These are phyloP conservation scores for Zygnema cylindricum DNA, from an alignment of 139 green algal species.

Conservation along the genomic window DNA sequence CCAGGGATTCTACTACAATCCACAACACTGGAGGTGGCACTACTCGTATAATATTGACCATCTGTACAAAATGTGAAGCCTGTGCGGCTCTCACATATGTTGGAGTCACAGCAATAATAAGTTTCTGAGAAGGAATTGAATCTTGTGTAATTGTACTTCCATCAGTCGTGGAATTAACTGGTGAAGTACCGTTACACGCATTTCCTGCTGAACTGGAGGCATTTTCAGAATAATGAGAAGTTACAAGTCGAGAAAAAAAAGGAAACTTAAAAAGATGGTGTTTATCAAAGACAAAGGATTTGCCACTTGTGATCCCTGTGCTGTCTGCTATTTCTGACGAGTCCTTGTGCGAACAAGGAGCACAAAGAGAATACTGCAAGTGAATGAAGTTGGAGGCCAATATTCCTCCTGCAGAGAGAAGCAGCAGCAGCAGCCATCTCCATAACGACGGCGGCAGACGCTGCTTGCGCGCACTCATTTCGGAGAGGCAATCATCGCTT, in stretches of 20 bases:
- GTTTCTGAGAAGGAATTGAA: too few species aligned
- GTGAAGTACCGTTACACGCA: neutral
- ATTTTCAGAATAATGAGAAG: neutral
- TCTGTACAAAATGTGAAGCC: slow-evolving; percentile 23
- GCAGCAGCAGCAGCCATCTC: too few species aligned
- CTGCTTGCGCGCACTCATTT: too few species aligned
- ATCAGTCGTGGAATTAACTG: neutral
- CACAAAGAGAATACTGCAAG: neutral
- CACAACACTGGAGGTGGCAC: slow-evolving; percentile 39
- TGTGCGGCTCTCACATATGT: slow-evolving; percentile 52
- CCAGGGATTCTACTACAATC: slow-evolving; percentile 43
- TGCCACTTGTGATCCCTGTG: neutral
- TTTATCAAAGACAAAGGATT: too few species aligned
- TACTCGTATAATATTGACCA: slow-evolving; percentile 28
- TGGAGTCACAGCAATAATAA: slow-evolving; percentile 49
- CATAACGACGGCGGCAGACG: too few species aligned
- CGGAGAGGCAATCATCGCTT: too few species aligned
- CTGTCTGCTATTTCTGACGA: neutral
- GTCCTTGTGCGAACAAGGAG: neutral
- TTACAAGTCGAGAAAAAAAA: neutral
- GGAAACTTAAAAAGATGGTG: too few species aligned
- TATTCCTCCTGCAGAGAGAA: neutral
- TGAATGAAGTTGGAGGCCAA: neutral
- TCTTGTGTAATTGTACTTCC: too few species aligned
- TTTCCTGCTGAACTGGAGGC: neutral